Conservation (phyloP, 2,329 filamentous ascomycete species). For the Diaporthe destruens region DNA sequence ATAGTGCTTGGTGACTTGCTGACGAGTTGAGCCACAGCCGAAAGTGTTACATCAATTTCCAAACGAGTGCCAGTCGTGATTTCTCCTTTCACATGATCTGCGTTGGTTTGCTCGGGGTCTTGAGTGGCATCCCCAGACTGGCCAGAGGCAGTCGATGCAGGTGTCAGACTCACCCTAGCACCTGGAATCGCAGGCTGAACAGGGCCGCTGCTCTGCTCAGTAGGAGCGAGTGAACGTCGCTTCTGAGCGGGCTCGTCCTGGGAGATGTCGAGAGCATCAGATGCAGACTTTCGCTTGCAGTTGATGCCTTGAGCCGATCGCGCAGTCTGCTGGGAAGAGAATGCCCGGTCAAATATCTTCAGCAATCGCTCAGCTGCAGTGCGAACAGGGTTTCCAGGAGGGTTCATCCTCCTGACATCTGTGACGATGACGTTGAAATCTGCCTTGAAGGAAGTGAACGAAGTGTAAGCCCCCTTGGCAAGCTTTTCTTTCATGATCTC, state of each 20-base stretch:
- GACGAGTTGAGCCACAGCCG: not conserved
- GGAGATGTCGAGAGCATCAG: not conserved
- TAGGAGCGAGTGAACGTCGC: not conserved
- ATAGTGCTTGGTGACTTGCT: not conserved
- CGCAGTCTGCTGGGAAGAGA: not conserved
- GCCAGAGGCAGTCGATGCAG: not conserved
- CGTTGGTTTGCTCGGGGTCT: no score
- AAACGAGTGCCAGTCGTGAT: rapidly evolving
- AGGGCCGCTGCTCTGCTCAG: no score
- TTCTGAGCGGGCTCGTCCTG: not conserved
- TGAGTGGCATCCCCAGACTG: not conserved
- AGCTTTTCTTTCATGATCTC: not conserved
- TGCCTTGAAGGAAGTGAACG: not conserved
- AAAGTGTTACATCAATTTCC: rapidly evolving
- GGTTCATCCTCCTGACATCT: not conserved
- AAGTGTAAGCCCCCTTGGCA: not conserved
- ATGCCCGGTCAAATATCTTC: not conserved
- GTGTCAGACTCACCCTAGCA: not conserved
- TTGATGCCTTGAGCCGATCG: no score
- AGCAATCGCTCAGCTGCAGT: not conserved
- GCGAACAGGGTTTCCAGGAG: rapidly evolving
- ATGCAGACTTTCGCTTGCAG: not conserved
- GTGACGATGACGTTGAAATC: not conserved
- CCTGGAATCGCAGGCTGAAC: not conserved
- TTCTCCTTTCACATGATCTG: not conserved